Conservation (phyloP, 73 alveolate species). For the Urostyla sp. region DNA sequence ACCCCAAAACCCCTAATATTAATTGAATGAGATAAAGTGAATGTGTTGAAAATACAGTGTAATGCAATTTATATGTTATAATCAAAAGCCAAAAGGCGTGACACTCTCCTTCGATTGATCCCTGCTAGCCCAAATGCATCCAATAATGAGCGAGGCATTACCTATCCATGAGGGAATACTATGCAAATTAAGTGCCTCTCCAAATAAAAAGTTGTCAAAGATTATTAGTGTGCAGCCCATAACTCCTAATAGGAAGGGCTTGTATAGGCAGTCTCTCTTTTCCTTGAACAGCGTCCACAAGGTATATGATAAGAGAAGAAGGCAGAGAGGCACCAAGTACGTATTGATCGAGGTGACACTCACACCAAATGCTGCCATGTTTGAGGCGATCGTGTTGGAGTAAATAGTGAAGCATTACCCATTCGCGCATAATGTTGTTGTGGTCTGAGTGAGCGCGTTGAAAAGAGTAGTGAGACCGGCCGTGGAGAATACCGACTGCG, state of each 20-base stretch:
- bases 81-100: constrained; percentile 28
- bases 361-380: constrained; percentile 53
- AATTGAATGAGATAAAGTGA: no score
- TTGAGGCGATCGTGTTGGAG: constrained; percentile 52
- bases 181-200: constrained; percentile 29
- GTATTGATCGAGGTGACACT: constrained; percentile 47
- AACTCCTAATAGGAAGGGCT: constrained; percentile 44
- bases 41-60: no score
- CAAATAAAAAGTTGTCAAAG: constrained; percentile 32
- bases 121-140: constrained; percentile 53
- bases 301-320: constrained; percentile 20
- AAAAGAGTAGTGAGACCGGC: constrained; percentile 44
- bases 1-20: no score
- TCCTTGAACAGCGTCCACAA: constrained; percentile 51
- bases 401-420: constrained; percentile 57
- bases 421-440: constrained; percentile 51
- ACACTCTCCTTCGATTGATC: constrained; percentile 33
- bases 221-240: constrained; percentile 4
- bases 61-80: no score
- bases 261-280: constrained; percentile 14
- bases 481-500: constrained; percentile 41
- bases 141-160: constrained; percentile 40
- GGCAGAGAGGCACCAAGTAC: constrained; percentile 45
- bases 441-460: constrained; percentile 48
- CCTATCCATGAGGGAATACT: constrained; percentile 57